Conservation (phyloP, 352 stramenopile species). For the Pythium aphanidermatum region DNA sequence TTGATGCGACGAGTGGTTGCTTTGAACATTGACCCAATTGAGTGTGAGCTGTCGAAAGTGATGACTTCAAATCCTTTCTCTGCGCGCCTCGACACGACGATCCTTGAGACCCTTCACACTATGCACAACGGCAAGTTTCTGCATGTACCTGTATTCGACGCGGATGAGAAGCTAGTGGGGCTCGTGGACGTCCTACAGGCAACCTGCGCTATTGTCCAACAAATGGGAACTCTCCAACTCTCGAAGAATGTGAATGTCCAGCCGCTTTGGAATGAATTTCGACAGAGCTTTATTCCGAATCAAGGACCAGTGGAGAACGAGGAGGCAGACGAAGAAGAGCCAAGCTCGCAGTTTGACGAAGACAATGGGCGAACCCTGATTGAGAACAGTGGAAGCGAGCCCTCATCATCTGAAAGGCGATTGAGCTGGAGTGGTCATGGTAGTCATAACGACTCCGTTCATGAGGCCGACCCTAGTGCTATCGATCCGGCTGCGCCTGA, state of each 20-base stretch:
- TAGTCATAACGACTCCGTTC: constrained; percentile 1
- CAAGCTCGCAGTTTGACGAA: constrained; percentile 21
- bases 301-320: constrained; percentile 33
- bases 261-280: constrained; percentile 73
- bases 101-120: constrained; percentile 95
- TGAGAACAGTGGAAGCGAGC: constrained; percentile 7
- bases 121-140: constrained; percentile 98
- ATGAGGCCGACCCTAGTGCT: constrained; percentile 3
- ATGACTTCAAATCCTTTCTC: constrained; percentile 96
- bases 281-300: constrained; percentile 38
- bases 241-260: constrained; percentile 62
- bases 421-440: constrained; percentile 8
- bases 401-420: constrained; percentile 3
- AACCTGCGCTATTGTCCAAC: constrained; percentile 81
- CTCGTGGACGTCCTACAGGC: constrained; percentile 96
- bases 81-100: constrained; percentile 89
- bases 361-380: background rate
- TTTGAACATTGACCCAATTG: constrained; percentile 75
- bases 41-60: constrained; percentile 80
- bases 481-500: constrained; percentile 20
- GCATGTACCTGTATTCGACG: constrained; percentile 94
- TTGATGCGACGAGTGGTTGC: constrained; percentile 95
- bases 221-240: constrained; percentile 75
- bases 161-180: constrained; percentile 84
- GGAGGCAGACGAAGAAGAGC: constrained; percentile 27